A percentile compares a stretch with the other conserved stretches of the same genome.
Conservation (phyloP, 2,329 filamentous ascomycete species). For the Calycina herbarum region DNA sequence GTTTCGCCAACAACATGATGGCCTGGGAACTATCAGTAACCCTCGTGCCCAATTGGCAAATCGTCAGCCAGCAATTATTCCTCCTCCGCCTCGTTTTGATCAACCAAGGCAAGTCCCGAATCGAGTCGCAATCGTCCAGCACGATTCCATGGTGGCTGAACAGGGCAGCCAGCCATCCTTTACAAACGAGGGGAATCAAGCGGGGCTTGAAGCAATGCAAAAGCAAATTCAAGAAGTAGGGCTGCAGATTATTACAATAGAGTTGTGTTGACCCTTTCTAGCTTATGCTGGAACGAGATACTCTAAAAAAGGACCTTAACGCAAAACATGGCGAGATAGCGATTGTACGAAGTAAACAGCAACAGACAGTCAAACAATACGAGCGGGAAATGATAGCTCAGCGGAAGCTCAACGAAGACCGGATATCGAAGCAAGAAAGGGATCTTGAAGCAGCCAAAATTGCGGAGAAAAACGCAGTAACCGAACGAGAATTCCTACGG, state of each 20-base stretch:
- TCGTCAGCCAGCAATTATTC: slow-evolving; percentile 15
- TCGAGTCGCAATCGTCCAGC: slow-evolving; percentile 13
- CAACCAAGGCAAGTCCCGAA: slow-evolving; percentile 12
- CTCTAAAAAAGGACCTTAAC: slow-evolving; percentile 56
- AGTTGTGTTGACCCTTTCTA: slow-evolving; percentile 15
- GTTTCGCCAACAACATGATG: slow-evolving; percentile 30
- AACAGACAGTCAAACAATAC: slow-evolving; percentile 60
- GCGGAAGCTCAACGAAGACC: slow-evolving; percentile 63
- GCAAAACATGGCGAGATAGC: slow-evolving; percentile 70
- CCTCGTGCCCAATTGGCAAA: slow-evolving; percentile 18
- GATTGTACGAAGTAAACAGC: slow-evolving; percentile 71
- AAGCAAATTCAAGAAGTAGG: slow-evolving; percentile 34
- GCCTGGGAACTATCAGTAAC: slow-evolving; percentile 20
- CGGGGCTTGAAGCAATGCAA: slow-evolving; percentile 15
- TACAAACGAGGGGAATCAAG: slow-evolving; percentile 22
- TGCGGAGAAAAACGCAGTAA: slow-evolving; percentile 64
- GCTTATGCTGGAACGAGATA: slow-evolving; percentile 53
- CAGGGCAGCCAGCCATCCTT: slow-evolving; percentile 22
- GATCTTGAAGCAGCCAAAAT: slow-evolving; percentile 64
- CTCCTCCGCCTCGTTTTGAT: slow-evolving; percentile 17
- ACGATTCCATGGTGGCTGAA: slow-evolving; percentile 23
- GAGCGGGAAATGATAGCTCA: slow-evolving; percentile 62
- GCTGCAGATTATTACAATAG: neutral
- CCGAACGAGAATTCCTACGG: slow-evolving; percentile 71
- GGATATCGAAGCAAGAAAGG: slow-evolving; percentile 61